These are phyloP conservation scores for Neonectria magnoliae DNA, from an alignment of 2,329 filamentous ascomycete species.

Conservation along the genomic window DNA sequence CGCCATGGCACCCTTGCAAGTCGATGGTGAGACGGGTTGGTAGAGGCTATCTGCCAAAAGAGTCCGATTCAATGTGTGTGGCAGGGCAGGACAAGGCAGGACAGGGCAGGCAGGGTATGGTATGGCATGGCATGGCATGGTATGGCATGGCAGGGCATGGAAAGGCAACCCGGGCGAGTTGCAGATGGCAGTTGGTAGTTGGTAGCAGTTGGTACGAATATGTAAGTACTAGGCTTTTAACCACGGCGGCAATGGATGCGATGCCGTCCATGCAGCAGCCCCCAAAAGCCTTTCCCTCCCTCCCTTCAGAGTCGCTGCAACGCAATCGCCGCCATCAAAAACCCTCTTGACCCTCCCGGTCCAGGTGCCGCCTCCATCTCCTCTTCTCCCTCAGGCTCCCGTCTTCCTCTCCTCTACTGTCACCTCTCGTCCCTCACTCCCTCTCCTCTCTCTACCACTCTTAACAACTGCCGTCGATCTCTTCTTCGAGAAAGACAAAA, in stretches of 20 bases:
- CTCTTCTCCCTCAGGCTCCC: background rate
- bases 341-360: conserved; percentile 13
- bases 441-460: background rate
- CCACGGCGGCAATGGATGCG: background rate
- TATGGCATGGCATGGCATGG: background rate
- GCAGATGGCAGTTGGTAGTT: background rate
- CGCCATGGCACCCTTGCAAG: conserved; percentile 34
- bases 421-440: background rate
- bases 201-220: too few relatives aligned
- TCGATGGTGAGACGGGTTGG: conserved; percentile 20
- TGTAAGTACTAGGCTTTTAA: background rate
- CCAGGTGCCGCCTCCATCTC: background rate
- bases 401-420: background rate
- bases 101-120: too few relatives aligned
- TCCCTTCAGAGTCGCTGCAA: background rate
- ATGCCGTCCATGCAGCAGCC: conserved; percentile 16
- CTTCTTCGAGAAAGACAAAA: background rate
- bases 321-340: conserved; percentile 12
- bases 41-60: conserved; percentile 16
- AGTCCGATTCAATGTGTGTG: background rate
- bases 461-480: background rate
- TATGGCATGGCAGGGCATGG: too few relatives aligned
- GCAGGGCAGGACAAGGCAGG: conserved; percentile 14
- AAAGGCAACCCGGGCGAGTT: conserved; percentile 10
- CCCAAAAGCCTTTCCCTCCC: background rate